phyloP scores from a whole-genome alignment of 768 basidiomycete genomes.

The Leccinum subgranulosum region DNA sequence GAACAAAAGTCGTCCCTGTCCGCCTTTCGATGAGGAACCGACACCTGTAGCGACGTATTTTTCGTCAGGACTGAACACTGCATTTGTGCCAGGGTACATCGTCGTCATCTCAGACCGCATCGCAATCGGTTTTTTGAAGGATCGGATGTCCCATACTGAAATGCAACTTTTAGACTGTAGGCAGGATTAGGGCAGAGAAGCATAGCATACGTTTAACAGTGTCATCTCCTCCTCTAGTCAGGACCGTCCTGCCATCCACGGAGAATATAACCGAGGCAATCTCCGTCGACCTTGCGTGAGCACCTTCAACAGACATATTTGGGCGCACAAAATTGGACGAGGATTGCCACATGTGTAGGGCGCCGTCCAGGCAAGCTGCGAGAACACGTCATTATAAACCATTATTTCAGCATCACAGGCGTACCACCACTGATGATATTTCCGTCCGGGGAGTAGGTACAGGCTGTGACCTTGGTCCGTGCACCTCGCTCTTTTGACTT shows the following conservation, averaged over 20 bases:
- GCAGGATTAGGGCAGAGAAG: background rate
- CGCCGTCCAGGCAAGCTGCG: slow-evolving; percentile 86
- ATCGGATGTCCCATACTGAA: slow-evolving; percentile 90
- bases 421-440: slow-evolving; percentile 83
- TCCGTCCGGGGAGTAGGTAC: slow-evolving; percentile 89
- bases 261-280: slow-evolving; percentile 88
- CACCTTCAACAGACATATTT: slow-evolving; percentile 79
- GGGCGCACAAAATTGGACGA: slow-evolving; percentile 93
- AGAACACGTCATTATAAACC: slow-evolving; percentile 1
- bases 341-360: slow-evolving; percentile 90
- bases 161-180: background rate
- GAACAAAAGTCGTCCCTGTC: slow-evolving; percentile 69
- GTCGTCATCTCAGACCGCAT: slow-evolving; percentile 63
- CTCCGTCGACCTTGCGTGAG: slow-evolving; percentile 83
- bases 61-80: slow-evolving; percentile 94
- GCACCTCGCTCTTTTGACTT: slow-evolving; percentile 95
- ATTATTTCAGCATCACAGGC: slow-evolving; percentile 20
- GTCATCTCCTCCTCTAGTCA: slow-evolving; percentile 92
- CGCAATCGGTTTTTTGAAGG: slow-evolving; percentile 86
- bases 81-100: slow-evolving; percentile 89
- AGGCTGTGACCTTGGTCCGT: slow-evolving; percentile 85
- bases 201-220: slow-evolving; percentile 86
- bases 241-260: slow-evolving; percentile 78
- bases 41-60: slow-evolving; percentile 84
- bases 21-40: slow-evolving; percentile 63